phyloP scores from a whole-genome alignment of 495 filamentous ascomycete species.

The Podospora conica region DNA sequence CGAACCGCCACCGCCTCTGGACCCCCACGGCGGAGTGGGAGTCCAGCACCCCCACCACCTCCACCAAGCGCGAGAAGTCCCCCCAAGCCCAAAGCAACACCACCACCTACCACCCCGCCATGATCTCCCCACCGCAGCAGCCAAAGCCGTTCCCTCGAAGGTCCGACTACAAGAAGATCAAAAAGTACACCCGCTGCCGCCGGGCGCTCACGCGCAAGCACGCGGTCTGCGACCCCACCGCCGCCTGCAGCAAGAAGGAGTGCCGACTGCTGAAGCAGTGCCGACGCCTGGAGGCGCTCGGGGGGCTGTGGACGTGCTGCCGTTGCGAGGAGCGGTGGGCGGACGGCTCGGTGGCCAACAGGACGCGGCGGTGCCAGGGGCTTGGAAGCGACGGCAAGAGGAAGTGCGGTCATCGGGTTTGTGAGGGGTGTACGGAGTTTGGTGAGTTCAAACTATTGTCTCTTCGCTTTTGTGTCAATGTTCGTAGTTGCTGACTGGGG shows the following conservation, averaged over 20 bases:
- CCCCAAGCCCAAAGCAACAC: no score
- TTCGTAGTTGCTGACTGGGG: background rate
- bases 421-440: background rate
- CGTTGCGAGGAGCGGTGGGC: background rate
- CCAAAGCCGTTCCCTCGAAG: no score
- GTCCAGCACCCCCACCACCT: no score
- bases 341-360: background rate
- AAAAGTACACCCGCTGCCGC: background rate
- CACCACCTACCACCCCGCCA: no score
- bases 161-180: no score
- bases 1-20: no score
- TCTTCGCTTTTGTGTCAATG: background rate
- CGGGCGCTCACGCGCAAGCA: background rate
- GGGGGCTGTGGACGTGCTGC: background rate
- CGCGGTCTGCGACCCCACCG: background rate
- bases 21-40: no score
- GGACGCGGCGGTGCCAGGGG: background rate
- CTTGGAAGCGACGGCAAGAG: background rate
- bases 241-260: background rate
- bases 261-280: no score
- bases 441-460: background rate
- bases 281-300: background rate
- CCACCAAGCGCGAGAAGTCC: no score
- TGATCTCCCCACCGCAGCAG: no score
- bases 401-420: background rate